Evolutionary conservation across 768 basidiomycete species (phyloP).

Genomic region (Tremella mesenterica): DNA sequence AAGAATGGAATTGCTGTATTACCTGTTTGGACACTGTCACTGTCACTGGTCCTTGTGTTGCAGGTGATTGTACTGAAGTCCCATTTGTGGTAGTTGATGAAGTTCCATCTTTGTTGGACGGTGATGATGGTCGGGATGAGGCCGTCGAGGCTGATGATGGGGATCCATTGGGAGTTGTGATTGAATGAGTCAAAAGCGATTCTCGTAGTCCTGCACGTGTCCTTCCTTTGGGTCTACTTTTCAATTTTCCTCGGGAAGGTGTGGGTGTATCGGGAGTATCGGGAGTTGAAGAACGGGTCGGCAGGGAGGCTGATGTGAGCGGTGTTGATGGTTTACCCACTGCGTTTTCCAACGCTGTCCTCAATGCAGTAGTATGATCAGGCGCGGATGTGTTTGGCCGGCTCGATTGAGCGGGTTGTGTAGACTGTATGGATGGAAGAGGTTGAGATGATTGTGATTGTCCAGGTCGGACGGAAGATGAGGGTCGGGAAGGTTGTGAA

Average conservation of each 20-base stretch:
- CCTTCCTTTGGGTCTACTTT: constrained; percentile 19
- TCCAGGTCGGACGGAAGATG: too few species aligned
- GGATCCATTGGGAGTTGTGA: background rate
- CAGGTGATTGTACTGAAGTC: too few species aligned
- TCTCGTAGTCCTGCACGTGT: constrained; percentile 14
- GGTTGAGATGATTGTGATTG: too few species aligned
- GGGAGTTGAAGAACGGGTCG: background rate
- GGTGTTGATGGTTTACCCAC: background rate
- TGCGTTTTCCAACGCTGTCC: background rate
- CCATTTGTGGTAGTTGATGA: too few species aligned
- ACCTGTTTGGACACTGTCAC: background rate
- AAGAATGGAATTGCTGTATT: constrained; percentile 9
- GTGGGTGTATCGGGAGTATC: background rate
- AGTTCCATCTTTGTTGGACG: too few species aligned
- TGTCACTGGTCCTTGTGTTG: background rate
- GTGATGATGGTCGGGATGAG: background rate
- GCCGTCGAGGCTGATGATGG: background rate
- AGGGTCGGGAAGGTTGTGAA: too few species aligned
- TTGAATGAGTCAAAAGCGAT: constrained; percentile 9
- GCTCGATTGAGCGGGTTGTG: background rate
- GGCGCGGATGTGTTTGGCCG: background rate
- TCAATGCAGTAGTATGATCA: background rate
- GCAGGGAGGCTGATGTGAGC: background rate
- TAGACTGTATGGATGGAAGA: too few species aligned
- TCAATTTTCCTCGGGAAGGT: constrained; percentile 13